Base-by-base conservation (phyloP, 306 rosid genomes). In the Crotalaria pallida region DNA sequence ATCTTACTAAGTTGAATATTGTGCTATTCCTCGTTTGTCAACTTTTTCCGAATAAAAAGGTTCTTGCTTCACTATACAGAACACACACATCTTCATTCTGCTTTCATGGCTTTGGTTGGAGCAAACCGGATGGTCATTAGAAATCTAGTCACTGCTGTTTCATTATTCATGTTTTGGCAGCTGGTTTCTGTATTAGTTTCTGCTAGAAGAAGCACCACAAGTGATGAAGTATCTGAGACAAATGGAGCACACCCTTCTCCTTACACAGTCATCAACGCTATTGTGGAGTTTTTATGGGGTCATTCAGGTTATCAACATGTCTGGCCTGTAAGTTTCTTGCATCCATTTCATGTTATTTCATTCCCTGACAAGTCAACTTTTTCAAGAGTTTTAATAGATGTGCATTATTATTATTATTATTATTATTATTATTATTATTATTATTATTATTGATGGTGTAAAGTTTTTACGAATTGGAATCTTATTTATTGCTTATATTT, bases 281-380 rank as follows among this genome's bases (percentile, higher is more conserved):
- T n/a, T n/a, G n/a, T 62, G 47, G 76, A 79, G 75, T 84, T 88
- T 89, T 71, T 84, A n/a, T 85, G 92, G 89, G 86, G 58, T 2
- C 60, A 61, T 40, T 41, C 79, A 11, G 91, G 86, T 24, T 82
- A 84, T 73, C 72, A 82, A 45, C 96, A 89, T 70, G 82, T 78
- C 17, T 92, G 96, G 98, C 98, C 98, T 77, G 98, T 89, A 81
- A 77, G 81, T 79, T 70, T n/a, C 17, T 59, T 47, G 13, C 55
- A 51, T 13, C 33, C 33, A 22, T 55, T 29, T 2, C 10, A n/a
- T 43, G 8, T 31, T 43, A 15, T 62, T 21, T 40, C 52, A 40
- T 13, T 48, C 12, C 45, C 3, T 11, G 47, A 29, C 34, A 29
- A 2, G 34, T 3, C 34, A 3, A 2, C 34, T 29, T 3, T 24